These are phyloP conservation scores for Leptographium procerum DNA, from an alignment of 2,329 filamentous ascomycete genomes.

Conservation along the genomic window DNA sequence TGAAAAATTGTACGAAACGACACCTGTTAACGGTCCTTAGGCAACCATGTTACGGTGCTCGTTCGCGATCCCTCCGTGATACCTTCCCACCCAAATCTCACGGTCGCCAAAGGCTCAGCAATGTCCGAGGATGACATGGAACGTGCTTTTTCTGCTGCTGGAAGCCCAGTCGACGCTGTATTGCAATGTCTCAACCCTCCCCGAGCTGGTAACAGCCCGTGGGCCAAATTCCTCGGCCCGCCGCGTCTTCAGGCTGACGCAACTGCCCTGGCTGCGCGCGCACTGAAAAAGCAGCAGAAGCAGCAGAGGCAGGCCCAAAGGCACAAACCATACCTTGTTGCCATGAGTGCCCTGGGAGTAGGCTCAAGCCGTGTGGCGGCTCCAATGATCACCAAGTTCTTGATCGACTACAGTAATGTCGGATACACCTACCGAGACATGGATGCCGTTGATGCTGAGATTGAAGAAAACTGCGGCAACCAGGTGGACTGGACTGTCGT, in stretches of 20 bases:
- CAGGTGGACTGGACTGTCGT: not conserved
- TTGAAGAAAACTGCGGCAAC: not conserved
- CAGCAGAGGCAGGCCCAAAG: not conserved
- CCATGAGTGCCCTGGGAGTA: not conserved
- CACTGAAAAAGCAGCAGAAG: not conserved
- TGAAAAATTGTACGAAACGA: not conserved
- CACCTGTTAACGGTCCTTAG: not conserved
- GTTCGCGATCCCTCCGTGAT: not conserved
- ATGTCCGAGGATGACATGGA: not conserved
- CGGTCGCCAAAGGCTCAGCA: not conserved
- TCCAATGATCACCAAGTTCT: not conserved
- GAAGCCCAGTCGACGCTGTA: not conserved
- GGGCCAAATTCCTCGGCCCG: slow-evolving; percentile 1
- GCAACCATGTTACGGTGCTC: not conserved
- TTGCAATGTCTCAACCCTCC: slow-evolving; percentile 2
- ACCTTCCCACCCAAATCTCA: not conserved
- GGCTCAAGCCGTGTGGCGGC: not conserved
- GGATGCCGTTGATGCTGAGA: not conserved
- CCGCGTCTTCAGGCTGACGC: not conserved
- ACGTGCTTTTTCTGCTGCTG: not conserved
- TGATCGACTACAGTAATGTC: slow-evolving; percentile 2
- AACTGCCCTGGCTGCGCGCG: not conserved
- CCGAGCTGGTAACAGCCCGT: not conserved
- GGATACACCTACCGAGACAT: not conserved
- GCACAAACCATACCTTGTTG: not conserved